These are phyloP conservation scores for Metschnikowia noctiluminum DNA, from an alignment of 805 yeast species.

Conservation along the genomic window DNA sequence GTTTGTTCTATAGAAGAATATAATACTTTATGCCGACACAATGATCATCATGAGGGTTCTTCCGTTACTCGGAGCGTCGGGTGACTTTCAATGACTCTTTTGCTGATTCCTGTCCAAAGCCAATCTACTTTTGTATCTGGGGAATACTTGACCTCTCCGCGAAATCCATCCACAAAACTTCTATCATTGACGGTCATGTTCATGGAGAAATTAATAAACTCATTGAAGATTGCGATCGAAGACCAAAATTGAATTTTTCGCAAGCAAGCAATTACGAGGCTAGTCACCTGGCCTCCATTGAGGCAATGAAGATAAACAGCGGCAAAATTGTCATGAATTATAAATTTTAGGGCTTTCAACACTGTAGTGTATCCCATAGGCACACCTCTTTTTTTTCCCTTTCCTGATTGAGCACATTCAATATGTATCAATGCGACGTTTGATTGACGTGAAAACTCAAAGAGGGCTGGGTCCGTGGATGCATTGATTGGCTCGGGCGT, in stretches of 20 bases:
- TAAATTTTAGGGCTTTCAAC: slow-evolving; percentile 53
- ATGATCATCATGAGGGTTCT: neutral
- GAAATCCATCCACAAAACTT: slow-evolving; percentile 75
- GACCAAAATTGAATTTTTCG: slow-evolving; percentile 87
- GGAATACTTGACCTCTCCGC: slow-evolving; percentile 56
- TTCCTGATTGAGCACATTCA: slow-evolving; percentile 59
- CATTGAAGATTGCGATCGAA: slow-evolving; percentile 80
- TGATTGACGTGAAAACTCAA: slow-evolving; percentile 49
- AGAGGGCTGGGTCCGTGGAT: slow-evolving; percentile 49
- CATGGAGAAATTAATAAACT: slow-evolving; percentile 72
- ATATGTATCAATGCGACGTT: slow-evolving; percentile 67
- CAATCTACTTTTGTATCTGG: slow-evolving; percentile 48
- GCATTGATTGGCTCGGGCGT: slow-evolving; percentile 70
- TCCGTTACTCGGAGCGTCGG: slow-evolving; percentile 44
- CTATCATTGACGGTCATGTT: slow-evolving; percentile 81
- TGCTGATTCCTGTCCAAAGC: slow-evolving; percentile 65
- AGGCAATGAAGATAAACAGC: slow-evolving; percentile 85
- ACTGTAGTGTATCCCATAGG: slow-evolving; percentile 71
- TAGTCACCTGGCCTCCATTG: slow-evolving; percentile 86
- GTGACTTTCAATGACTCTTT: slow-evolving; percentile 54
- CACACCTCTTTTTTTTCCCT: slow-evolving; percentile 78
- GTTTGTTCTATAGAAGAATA: slow-evolving; percentile 61
- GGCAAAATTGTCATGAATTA: slow-evolving; percentile 55
- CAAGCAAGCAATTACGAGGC: slow-evolving; percentile 80
- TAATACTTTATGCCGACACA: neutral